phyloP scores from a whole-genome alignment of 208 protist species.

The Crithidia brevicula region DNA sequence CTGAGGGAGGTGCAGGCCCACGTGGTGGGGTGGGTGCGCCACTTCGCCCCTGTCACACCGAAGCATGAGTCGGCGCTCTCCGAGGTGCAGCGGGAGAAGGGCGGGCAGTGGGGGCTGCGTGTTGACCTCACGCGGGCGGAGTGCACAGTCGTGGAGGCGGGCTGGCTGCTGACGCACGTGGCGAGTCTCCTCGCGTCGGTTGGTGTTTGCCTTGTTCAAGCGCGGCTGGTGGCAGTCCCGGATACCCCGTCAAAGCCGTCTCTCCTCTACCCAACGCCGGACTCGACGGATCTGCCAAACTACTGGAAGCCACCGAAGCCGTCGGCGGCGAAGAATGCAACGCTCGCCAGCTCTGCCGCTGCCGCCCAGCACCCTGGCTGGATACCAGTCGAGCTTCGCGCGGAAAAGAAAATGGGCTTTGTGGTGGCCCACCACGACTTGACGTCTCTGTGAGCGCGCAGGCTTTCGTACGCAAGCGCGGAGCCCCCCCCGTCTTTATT shows the following conservation, averaged over 20 bases:
- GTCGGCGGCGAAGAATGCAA: background rate
- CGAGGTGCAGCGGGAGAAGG: conserved; percentile 9
- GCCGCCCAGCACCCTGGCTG: background rate
- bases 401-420: conserved; percentile 11
- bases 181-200: conserved; percentile 10
- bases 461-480: too few relatives aligned
- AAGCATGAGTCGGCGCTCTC: conserved; percentile 1
- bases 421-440: conserved; percentile 30
- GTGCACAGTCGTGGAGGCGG: conserved; percentile 27
- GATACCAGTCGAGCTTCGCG: conserved; percentile 5
- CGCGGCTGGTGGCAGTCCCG: conserved; percentile 23
- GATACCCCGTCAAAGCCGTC: background rate
- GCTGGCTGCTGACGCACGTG: conserved; percentile 30
- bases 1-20: conserved; percentile 1
- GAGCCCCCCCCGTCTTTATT: too few relatives aligned
- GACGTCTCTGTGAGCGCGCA: conserved; percentile 9
- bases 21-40: conserved; percentile 8
- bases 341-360: background rate
- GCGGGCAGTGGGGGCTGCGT: conserved; percentile 2
- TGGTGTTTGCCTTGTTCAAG: conserved; percentile 8
- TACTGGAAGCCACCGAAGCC: conserved; percentile 11
- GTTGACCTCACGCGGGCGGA: conserved; percentile 21
- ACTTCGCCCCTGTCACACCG: background rate
- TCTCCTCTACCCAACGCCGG: conserved; percentile 19
- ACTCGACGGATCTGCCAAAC: background rate